Conservation (phyloP, 1,139 yeast species). For the Spencermartinsiella ligniputridi region DNA sequence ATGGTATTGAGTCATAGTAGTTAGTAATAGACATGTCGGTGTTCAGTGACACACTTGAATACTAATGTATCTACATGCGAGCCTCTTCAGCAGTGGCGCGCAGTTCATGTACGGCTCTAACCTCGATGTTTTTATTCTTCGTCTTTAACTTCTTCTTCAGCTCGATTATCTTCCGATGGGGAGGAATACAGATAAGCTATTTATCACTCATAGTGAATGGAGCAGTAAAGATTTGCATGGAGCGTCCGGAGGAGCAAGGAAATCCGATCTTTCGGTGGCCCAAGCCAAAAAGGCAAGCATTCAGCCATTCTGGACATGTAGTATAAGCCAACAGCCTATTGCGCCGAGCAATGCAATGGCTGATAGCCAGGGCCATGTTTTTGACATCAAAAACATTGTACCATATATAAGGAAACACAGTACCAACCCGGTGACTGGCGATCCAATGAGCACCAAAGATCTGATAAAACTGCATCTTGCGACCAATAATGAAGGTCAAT, state of each 20-base stretch:
- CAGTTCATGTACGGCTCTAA: too few species aligned
- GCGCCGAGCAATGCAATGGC: constrained; percentile 28
- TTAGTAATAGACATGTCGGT: too few species aligned
- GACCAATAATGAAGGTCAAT: constrained; percentile 28
- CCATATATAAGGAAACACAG: constrained; percentile 32
- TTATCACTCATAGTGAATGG: constrained; percentile 37
- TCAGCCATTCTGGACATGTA: constrained; percentile 36
- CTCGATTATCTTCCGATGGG: constrained; percentile 28
- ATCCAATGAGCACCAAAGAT: constrained; percentile 23
- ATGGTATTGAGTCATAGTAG: too few species aligned
- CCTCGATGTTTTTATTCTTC: too few species aligned
- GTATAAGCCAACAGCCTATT: constrained; percentile 34
- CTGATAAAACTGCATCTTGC: constrained; percentile 30
- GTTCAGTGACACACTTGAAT: too few species aligned
- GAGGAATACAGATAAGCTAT: constrained; percentile 37
- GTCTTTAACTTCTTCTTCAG: neutral
- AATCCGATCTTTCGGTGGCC: constrained; percentile 6
- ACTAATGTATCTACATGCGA: too few species aligned
- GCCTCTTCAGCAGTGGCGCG: too few species aligned
- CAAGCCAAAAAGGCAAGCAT: constrained; percentile 16
- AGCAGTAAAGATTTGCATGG: constrained; percentile 26
- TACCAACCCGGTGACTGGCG: constrained; percentile 34
- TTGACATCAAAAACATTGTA: constrained; percentile 32
- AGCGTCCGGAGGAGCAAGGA: constrained; percentile 27
- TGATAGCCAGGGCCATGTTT: constrained; percentile 32